Percentiles rank a stretch among this genome's conserved stretches.
Evolutionary conservation across 768 basidiomycete genomes (phyloP).

Genomic region (Lactarius vividus): DNA sequence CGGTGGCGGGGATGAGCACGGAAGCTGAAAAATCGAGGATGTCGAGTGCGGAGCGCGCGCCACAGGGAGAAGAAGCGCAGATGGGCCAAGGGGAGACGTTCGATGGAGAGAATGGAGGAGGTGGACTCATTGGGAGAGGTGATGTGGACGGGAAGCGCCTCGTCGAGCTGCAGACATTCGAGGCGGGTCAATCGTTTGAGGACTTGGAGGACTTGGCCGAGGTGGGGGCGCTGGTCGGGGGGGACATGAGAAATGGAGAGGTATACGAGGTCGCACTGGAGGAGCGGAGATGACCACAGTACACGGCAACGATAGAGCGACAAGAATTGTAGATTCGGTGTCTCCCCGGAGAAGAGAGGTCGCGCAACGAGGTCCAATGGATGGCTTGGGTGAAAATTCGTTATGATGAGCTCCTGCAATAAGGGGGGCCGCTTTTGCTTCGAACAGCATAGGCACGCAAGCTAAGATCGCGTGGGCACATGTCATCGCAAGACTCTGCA

Average conservation of each 20-base stretch:
- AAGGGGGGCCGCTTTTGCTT: slow-evolving; percentile 14
- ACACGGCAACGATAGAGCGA: slow-evolving; percentile 20
- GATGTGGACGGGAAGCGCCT: slow-evolving; percentile 21
- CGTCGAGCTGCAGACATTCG: slow-evolving; percentile 23
- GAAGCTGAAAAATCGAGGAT: slow-evolving; percentile 20
- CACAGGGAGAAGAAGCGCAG: slow-evolving; percentile 23
- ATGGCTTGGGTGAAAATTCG: slow-evolving; percentile 14
- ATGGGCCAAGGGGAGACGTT: slow-evolving; percentile 14
- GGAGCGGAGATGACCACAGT: slow-evolving; percentile 23
- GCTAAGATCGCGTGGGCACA: slow-evolving; percentile 2
- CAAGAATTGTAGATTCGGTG: slow-evolving; percentile 20
- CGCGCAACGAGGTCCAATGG: slow-evolving; percentile 7
- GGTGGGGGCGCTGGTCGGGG: slow-evolving; percentile 2
- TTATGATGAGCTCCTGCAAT: slow-evolving; percentile 21
- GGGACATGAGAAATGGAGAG: slow-evolving; percentile 24
- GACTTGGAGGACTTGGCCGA: slow-evolving; percentile 17
- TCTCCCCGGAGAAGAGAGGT: slow-evolving; percentile 17
- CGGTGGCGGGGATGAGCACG: slow-evolving; percentile 18
- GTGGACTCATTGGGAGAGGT: slow-evolving; percentile 8
- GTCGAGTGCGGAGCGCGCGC: slow-evolving; percentile 21
- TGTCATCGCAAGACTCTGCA: slow-evolving; percentile 24
- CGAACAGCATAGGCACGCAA: slow-evolving; percentile 20
- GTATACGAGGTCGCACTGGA: slow-evolving; percentile 24
- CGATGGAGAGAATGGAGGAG: slow-evolving; percentile 9
- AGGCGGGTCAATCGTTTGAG: slow-evolving; percentile 17